Evolutionary conservation across 495 filamentous ascomycete genomes (phyloP), one percentile per base, ranked within the genome.

Genomic region (Cryomyces minteri): DNA sequence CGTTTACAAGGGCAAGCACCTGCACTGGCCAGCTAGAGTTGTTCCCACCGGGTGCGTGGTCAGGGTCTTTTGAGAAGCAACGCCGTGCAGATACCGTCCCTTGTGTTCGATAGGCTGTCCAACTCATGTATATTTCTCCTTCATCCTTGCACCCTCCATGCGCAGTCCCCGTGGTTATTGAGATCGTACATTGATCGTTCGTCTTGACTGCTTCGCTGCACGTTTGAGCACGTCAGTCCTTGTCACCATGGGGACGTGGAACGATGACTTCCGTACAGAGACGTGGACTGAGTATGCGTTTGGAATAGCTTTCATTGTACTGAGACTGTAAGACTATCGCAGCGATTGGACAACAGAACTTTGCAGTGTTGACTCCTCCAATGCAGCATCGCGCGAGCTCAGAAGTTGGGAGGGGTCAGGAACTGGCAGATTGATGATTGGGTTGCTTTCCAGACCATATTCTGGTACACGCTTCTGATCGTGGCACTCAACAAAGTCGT

Each of bases 401-500:
- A 8, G 9, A 45, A 45, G 32, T 4, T 11, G 2, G 29, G 10
- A 5, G 43, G 43, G 14, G 7, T 45, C 4, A 37, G 10, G 9
- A 12, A n/a, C 8, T 32, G 28, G 43, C 43, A 45, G 36, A 5
- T 5, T 5, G 43, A 45, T 32, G 43, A 45, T 18, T 45, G 43
- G 43, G 6, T 45, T 10, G 43, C 43, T 12, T 12, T 45, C 6
- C 31, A 34, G 10, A 34, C 43, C 2, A 33, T 45, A 5, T 7
- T 45, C 43, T 45, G 43, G 43, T 45, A 34, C 6, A 45, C 43
- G 10, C 43, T 45, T 6, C 43, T 45, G 9, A 32, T 45, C 30
- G 33, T 45, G 10, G 39, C 43, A 11, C 5, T 38, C 30, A 45
- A 45, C 32, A 32, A 45, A 30, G 28, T 45, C 14, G 43, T 45